Base-by-base conservation (phyloP, 1,139 yeast species). In the Debaryomyces sp. region DNA sequence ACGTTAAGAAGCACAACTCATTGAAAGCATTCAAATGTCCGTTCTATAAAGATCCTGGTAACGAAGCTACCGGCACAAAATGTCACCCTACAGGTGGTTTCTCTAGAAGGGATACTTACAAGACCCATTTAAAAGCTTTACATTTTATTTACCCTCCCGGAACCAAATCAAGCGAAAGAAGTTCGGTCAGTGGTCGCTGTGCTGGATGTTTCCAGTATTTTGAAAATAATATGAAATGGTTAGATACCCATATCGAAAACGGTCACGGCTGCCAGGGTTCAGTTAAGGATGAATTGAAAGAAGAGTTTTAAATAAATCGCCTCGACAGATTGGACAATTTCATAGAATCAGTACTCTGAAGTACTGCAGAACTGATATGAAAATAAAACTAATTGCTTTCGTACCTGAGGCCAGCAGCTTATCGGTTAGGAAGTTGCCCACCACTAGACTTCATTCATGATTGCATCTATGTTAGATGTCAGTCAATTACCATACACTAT, bases 41-140 rank as follows among this genome's bases (percentile, higher is more conserved):
- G 1, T 81, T 77, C 61, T 80, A 67, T 59, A 70, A 73, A 54
- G 75, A 74, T 40, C 64, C 67, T n/a, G 45, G 50, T 8, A 52
- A 51, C 33, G 58, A 57, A n/a, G 46, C 36, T 27, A 48, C 57
- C 9, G 80, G 79, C 3, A 71, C 81, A 0, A 72, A 76, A 55
- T 81, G 86, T 58, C 86, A 81, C 61, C 81, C 83, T 36, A 78
- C 81, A 1, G 85, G 86, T 29, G 84, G 82, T 4, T 81, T 81
- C 57, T 77, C 84, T 6, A 68, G 85, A 54, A 69, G 84, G 57
- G 86, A 81, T 57, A 81, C 85, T 6, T 80, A 74, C 59, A 80
- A 80, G 56, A 80, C 84, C 2, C 86, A 81, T 60, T 68, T 81
- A 46, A 81, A 79, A 56, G 82, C 84, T 1, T 65, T 81, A 45